Evolutionary conservation across 2,329 filamentous ascomycete species (phyloP).

Genomic region (Trichoderma sp.): DNA sequence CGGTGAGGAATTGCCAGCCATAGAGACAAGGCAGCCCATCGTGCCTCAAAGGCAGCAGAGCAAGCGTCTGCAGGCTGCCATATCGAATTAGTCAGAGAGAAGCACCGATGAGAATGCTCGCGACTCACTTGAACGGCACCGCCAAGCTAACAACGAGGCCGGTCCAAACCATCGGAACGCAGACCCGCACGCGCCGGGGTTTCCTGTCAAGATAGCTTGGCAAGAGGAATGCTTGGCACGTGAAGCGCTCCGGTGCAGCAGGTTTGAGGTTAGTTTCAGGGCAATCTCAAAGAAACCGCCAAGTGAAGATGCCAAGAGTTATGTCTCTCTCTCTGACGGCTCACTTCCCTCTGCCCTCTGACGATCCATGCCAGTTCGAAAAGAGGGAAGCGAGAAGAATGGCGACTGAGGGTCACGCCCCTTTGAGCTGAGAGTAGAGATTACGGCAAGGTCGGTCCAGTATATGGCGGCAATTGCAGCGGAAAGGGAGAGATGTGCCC

Average conservation of each 20-base stretch:
- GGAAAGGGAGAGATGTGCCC: constrained; percentile 4
- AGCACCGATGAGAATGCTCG: neutral
- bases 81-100: neutral
- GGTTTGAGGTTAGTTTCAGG: neutral
- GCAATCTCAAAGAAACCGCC: neutral
- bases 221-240: constrained; percentile 30
- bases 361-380: constrained; percentile 31
- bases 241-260: constrained; percentile 8
- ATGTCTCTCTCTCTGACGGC: neutral
- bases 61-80: neutral
- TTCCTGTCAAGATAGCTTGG: constrained; percentile 11
- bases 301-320: neutral
- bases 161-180: constrained; percentile 10
- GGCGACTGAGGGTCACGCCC: neutral
- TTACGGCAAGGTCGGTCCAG: neutral
- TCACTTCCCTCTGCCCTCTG: neutral
- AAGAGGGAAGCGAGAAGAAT: neutral
- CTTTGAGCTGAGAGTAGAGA: neutral
- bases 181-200: constrained; percentile 5
- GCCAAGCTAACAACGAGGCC: neutral
- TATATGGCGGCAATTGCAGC: neutral
- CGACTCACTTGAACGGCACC: neutral
- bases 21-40: neutral
- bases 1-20: neutral
- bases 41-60: neutral